Evolutionary conservation across 2,329 filamentous ascomycete species (phyloP), one percentile per base, ranked within the genome.

Genomic region (Nannizziopsis barbatae): DNA sequence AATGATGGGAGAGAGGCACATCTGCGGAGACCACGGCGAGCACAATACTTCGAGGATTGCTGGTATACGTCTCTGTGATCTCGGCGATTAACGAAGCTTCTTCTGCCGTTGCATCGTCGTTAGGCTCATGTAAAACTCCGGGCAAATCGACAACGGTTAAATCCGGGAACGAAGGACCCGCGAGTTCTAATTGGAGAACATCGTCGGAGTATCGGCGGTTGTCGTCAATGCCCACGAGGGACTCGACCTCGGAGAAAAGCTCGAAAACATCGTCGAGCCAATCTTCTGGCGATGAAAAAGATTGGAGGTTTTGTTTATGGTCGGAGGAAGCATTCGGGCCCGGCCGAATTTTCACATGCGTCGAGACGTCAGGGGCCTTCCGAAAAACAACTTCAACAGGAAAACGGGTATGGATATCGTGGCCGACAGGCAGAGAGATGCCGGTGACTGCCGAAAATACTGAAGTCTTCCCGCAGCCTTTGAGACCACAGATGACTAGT

Each of bases 91-190:
- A 71, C 51, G 69, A 63, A 47, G 75, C 75, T 38, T 79, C 76
- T 17, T 69, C 64, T 27, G 70, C 65, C 1, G 73, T 75, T 57
- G 79, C 75, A 47, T 75, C 69, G 27, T 70, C 66, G 52, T 74
- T 77, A 54, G 71, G 71, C 7, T 76, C 73, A 30, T 71, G 68
- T 22, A 80, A 74, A 1, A 81, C 63, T 1, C 79, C 77, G 0
- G 78, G 79, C 31, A 82, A 65, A 60, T 82, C 79, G 6, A 81
- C 76, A 1, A 81, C 68, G 0, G 76, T 81, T 38, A 82, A 62
- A 12, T 81, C 69, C 1, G 76, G 76, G 65, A 76, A 73, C 9
- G 77, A 72, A 0, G 77, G 77, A 0, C 78, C 77, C 9, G 69
- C 71, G 57, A 80, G 73, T 55, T 81, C 77, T 0, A 81, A 71